A percentile compares a stretch with the other conserved stretches of the same genome.
These are phyloP conservation scores for Papiliotrema terrestris DNA, from an alignment of 1,284 basidiomycete genomes.

Conservation along the genomic window DNA sequence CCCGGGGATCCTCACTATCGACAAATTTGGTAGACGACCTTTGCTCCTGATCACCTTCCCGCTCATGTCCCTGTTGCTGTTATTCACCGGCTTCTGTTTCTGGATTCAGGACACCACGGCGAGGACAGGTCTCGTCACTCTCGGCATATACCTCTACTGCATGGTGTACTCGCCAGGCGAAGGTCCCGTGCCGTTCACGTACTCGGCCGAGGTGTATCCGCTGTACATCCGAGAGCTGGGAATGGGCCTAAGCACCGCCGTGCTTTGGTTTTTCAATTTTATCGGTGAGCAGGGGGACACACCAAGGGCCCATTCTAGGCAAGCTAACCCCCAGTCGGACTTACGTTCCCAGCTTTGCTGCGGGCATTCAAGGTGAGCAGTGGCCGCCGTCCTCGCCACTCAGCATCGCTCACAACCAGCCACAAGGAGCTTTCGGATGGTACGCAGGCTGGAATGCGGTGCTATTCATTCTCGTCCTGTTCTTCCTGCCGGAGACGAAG, in stretches of 20 bases:
- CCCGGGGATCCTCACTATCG: conserved; percentile 28
- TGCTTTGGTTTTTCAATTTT: not conserved
- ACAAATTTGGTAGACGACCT: conserved; percentile 62
- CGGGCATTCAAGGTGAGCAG: not conserved
- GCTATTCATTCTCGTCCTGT: not conserved
- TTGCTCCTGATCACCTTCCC: conserved; percentile 61
- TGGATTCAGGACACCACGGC: conserved; percentile 6
- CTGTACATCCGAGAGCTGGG: conserved; percentile 52
- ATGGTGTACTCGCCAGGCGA: conserved; percentile 53
- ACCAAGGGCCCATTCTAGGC: not conserved
- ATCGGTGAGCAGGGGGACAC: too few relatives aligned
- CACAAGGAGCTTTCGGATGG: too few relatives aligned
- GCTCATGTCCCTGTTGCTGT: conserved; percentile 42
- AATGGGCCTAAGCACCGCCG: conserved; percentile 30
- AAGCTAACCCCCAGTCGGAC: not conserved
- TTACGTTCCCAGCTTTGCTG: not conserved
- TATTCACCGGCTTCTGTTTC: conserved; percentile 46
- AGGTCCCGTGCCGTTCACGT: conserved; percentile 65
- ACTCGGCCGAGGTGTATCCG: conserved; percentile 53
- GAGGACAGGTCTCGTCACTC: conserved; percentile 9
- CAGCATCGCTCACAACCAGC: too few relatives aligned
- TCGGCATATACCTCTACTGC: conserved; percentile 43
- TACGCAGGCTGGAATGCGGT: not conserved
- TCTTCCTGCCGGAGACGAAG: not conserved
- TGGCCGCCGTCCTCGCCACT: not conserved